Base-by-base conservation (phyloP, 768 basidiomycete genomes). In the Boletales sp. region DNA sequence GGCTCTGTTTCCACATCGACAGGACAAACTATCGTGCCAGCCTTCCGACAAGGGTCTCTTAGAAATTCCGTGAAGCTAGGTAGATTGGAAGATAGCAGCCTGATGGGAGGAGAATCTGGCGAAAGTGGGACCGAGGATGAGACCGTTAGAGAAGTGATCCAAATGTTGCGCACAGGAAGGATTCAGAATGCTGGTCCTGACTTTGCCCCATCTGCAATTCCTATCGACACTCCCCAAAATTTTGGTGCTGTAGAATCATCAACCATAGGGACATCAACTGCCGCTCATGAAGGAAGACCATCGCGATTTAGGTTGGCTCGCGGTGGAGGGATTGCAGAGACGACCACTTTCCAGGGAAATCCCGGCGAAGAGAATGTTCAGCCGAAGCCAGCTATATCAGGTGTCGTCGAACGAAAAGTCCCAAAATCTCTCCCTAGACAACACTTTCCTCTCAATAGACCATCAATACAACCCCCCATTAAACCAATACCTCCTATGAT, bases 51-150 rank as follows among this genome's bases (percentile, higher is more conserved):
- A 32, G 75, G 71, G 32, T 77, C 76, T 15, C 60, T 84, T 17
- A 79, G 77, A 59, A 70, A 68, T 42, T 75, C 81, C 2, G 71
- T 86, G 44, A 74, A 75, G 32, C 67, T 76, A n/a, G 83, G 84
- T 9, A 83, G 77, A 59, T 54, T 83, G 30, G 79, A 82, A 55
- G 66, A 76, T 19, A 67, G 71, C 34, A 72, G 66, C 15, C 71
- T 86, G 9, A 70, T 81, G 15, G 82, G 79, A 4, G 74, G 70
- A n/a, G 74, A 72, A 47, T 71, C 60, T 25, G 73, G 68, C 30
- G 80, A 81, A 41, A 83, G 81, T 46, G 81, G 67, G 31, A 81
- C 77, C 43, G 83, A 84, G 49, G 75, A 72, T 37, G 74, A 75
- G 49, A 65, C 58, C 15, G 62, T 75, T 51, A 77, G 76, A 59